phyloP scores from a whole-genome alignment of 495 filamentous ascomycete species.

The Aspergillus ostianus region DNA sequence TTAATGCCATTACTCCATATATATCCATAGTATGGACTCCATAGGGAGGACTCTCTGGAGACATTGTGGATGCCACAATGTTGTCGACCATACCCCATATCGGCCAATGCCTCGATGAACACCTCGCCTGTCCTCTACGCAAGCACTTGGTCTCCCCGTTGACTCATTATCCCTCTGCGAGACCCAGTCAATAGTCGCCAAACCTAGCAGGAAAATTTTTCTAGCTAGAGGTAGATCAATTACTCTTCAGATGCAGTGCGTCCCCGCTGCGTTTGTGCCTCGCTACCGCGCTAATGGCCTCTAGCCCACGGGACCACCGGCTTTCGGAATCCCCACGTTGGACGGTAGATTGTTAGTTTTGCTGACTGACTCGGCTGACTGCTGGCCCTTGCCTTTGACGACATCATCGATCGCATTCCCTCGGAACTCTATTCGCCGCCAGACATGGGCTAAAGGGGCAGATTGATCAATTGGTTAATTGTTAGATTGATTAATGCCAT shows the following conservation, averaged over 20 bases:
- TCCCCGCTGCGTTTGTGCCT: conserved; percentile 3
- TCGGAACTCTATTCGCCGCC: not conserved
- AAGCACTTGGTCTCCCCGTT: not conserved
- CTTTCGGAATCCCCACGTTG: conserved; percentile 15
- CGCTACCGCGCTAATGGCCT: conserved; percentile 14
- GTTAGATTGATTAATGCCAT: not conserved
- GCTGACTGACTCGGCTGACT: not conserved
- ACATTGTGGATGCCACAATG: not conserved
- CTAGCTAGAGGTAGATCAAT: conserved; percentile 3
- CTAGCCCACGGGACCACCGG: conserved; percentile 14
- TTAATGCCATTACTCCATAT: not conserved
- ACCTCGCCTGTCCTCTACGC: no score
- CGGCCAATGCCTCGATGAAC: not conserved
- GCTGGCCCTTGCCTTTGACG: not conserved
- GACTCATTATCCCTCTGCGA: not conserved
- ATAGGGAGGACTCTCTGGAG: not conserved
- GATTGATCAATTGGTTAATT: not conserved
- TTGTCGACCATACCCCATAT: not conserved
- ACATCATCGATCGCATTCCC: not conserved
- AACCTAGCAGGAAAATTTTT: conserved; percentile 6
- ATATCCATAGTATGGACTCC: no score
- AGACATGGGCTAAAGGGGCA: no score
- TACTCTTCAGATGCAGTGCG: conserved; percentile 5
- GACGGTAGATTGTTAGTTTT: not conserved
- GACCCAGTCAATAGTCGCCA: conserved; percentile 1